Percentiles rank a stretch among this genome's conserved stretches.
Conservation (phyloP, 257 asterid genomes). For the Verbena officinalis region DNA sequence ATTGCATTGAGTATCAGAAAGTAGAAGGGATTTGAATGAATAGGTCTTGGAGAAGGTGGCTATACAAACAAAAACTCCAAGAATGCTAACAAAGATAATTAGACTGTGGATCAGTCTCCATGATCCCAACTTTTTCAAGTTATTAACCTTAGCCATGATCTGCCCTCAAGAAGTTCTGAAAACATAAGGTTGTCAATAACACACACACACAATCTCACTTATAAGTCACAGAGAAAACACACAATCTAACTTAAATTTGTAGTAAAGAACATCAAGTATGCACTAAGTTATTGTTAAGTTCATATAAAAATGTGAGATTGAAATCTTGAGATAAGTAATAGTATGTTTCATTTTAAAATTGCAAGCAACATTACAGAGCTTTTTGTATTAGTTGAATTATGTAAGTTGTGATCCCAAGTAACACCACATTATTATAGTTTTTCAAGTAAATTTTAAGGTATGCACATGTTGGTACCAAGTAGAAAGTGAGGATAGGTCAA, state of each 20-base stretch:
- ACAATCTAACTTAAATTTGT: slow-evolving; percentile 12
- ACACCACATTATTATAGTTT: slow-evolving; percentile 2
- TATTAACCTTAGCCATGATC: slow-evolving; percentile 36
- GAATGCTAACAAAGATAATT: slow-evolving; percentile 28
- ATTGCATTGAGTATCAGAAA: slow-evolving; percentile 32
- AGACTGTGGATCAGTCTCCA: slow-evolving; percentile 40
- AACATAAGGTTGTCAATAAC: background rate
- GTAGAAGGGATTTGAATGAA: slow-evolving; percentile 42
- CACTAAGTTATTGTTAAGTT: too few relatives aligned
- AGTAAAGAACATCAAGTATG: background rate
- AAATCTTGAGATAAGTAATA: too few relatives aligned
- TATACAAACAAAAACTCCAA: slow-evolving; percentile 36
- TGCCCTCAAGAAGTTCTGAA: background rate
- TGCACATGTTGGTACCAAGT: slow-evolving; percentile 34
- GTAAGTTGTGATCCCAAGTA: slow-evolving; percentile 22
- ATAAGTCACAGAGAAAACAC: background rate
- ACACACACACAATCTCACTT: background rate
- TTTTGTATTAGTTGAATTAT: too few relatives aligned
- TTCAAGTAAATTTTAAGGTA: slow-evolving; percentile 16
- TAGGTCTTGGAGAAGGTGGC: slow-evolving; percentile 46
- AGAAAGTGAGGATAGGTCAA: too few relatives aligned
- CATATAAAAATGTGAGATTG: too few relatives aligned
- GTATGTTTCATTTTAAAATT: too few relatives aligned
- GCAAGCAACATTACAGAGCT: too few relatives aligned
- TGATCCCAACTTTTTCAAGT: slow-evolving; percentile 34